Evolutionary conservation across 2,329 filamentous ascomycete genomes (phyloP), one percentile per base, ranked within the genome.

Genomic region (Fusarium piperis): DNA sequence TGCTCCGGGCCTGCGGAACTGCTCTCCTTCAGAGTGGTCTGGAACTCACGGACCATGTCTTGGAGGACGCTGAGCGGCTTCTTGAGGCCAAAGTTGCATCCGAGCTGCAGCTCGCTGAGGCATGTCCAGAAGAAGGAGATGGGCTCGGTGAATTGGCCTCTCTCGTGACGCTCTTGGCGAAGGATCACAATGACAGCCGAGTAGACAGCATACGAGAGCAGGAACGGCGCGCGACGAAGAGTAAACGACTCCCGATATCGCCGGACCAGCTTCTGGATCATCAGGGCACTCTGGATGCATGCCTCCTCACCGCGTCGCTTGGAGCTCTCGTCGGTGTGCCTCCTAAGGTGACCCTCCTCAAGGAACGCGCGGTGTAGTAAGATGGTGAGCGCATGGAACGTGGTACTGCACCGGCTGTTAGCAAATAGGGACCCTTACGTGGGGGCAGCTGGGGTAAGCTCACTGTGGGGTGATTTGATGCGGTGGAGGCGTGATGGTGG

Each of bases 361-460:
- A 84, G 78, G 68, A 85, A 85, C 1, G 84, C 83, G 1, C 83
- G 81, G 62, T 85, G 82, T 11, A 85, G 78, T 0, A 86, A 76
- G 51, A 85, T 85, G 11, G 80, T 78, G 13, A 85, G 78, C 6
- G 82, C 80, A 65, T 85, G 77, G 67, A 83, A 85, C 9, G 78
- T 80, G 16, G 78, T 78, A 33, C 78, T 72, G 48, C 15, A 32
- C 1, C 52, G 53, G 44, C 30, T 48, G 33, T 74, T 44, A 76
- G 70, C 15, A 58, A 63, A 13, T 1, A 8, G 6, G 9, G 44
- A 48, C n/a, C 8, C 46, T 23, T 18, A 16, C 57, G 51, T 56
- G n/a, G 7, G 10, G 13, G 35, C 12, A 44, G 18, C 18, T 10
- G 52, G 30, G 23, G 26, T 59, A 51, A 39, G 64, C 75, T 77